Evolutionary conservation across 148 eudicot species (phyloP).

Genomic region (Vaccinium vitisidaea): DNA sequence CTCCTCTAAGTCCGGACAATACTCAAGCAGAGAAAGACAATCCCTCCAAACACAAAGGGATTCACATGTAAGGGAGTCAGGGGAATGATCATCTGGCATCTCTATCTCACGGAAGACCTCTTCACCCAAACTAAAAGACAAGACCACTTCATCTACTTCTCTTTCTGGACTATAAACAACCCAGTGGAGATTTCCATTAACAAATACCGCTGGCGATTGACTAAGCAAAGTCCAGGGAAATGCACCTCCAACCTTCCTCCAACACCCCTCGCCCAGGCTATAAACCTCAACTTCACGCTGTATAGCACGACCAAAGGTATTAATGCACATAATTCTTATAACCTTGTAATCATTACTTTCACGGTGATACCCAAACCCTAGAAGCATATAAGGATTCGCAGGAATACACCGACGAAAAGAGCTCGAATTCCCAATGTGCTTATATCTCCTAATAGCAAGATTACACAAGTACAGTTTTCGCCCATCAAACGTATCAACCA

Average conservation of each 20-base stretch:
- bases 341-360: slow-evolving; percentile 19
- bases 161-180: neutral
- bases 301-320: neutral
- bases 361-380: slow-evolving; percentile 7
- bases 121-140: slow-evolving; percentile 4
- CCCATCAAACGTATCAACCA: neutral
- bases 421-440: neutral
- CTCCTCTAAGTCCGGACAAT: neutral
- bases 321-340: slow-evolving; percentile 1
- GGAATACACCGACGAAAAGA: neutral
- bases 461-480: slow-evolving; percentile 8
- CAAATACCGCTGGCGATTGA: neutral
- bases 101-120: slow-evolving; percentile 3
- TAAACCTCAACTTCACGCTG: slow-evolving; percentile 22
- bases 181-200: slow-evolving; percentile 4
- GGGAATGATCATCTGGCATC: neutral
- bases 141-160: neutral
- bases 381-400: neutral
- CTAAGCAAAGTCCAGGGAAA: neutral
- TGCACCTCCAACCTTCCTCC: slow-evolving; percentile 13
- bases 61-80: slow-evolving; percentile 10
- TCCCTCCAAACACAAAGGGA: slow-evolving; percentile 18
- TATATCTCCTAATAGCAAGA: slow-evolving; percentile 8
- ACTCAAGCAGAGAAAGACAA: neutral
- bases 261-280: slow-evolving; percentile 10